Conservation (phyloP, 1,139 yeast species). For the Yamadazyma taylorii region DNA sequence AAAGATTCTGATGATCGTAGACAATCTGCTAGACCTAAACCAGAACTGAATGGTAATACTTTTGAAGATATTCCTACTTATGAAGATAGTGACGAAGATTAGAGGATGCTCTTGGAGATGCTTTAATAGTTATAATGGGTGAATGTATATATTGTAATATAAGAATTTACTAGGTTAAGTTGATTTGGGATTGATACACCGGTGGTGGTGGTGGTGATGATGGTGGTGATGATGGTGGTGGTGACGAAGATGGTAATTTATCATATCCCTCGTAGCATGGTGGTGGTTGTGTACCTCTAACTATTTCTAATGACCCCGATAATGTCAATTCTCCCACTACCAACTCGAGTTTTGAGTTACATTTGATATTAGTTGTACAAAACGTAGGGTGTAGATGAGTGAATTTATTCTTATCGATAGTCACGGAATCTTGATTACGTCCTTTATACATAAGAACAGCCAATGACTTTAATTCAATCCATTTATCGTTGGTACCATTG, state of each 20-base stretch:
- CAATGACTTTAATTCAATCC: too few species aligned
- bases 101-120: too few species aligned
- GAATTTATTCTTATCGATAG: too few species aligned
- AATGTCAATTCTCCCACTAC: neutral
- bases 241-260: too few species aligned
- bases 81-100: conserved; percentile 45
- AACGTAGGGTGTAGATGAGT: neutral
- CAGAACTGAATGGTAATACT: conserved; percentile 15
- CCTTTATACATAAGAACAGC: too few species aligned
- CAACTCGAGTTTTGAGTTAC: neutral
- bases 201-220: neutral
- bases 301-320: neutral
- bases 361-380: neutral
- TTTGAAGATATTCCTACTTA: conserved; percentile 41
- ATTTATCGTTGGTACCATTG: too few species aligned
- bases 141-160: neutral
- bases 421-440: too few species aligned
- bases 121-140: neutral
- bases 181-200: too few species aligned
- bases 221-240: too few species aligned
- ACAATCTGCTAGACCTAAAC: too few species aligned
- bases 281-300: neutral
- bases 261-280: too few species aligned
- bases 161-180: neutral
- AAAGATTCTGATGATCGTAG: too few species aligned